phyloP scores from a whole-genome alignment of 1,139 yeast species.

The Hansenula lynferdii region DNA sequence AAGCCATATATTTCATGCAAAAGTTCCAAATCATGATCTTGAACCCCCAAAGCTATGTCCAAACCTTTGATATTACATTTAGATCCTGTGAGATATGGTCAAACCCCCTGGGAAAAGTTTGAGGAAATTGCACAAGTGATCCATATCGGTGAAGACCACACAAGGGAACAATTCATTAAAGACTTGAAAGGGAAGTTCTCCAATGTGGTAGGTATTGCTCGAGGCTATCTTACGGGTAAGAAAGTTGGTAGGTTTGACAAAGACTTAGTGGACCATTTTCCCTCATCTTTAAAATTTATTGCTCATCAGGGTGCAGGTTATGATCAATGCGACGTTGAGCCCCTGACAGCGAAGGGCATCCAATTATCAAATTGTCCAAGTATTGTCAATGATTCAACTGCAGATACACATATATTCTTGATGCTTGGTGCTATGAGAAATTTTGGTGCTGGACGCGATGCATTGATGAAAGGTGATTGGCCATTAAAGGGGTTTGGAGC shows the following conservation, averaged over 20 bases:
- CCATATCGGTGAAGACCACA: constrained; percentile 34
- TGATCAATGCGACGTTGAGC: constrained; percentile 66
- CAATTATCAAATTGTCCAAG: constrained; percentile 71
- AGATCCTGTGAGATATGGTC: constrained; percentile 49
- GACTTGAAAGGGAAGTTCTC: constrained; percentile 37
- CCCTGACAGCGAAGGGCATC: constrained; percentile 34
- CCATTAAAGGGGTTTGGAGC: constrained; percentile 32
- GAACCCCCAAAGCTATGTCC: too few relatives aligned
- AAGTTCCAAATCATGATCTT: too few relatives aligned
- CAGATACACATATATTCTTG: constrained; percentile 70
- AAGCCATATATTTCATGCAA: too few relatives aligned
- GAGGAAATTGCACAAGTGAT: constrained; percentile 46
- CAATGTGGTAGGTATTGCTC: constrained; percentile 43
- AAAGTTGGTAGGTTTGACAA: constrained; percentile 73
- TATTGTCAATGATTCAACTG: constrained; percentile 76
- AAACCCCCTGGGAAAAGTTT: constrained; percentile 51
- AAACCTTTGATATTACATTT: constrained; percentile 57
- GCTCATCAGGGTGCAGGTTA: constrained; percentile 94
- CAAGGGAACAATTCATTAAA: constrained; percentile 48
- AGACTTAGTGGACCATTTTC: constrained; percentile 59
- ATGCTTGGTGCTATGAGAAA: constrained; percentile 65
- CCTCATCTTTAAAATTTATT: constrained; percentile 55
- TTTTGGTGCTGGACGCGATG: constrained; percentile 44
- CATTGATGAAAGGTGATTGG: constrained; percentile 58
- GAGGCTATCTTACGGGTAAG: constrained; percentile 44